Base-by-base conservation (phyloP, 2,329 filamentous ascomycete species). In the Sclerotinia borealis region DNA sequence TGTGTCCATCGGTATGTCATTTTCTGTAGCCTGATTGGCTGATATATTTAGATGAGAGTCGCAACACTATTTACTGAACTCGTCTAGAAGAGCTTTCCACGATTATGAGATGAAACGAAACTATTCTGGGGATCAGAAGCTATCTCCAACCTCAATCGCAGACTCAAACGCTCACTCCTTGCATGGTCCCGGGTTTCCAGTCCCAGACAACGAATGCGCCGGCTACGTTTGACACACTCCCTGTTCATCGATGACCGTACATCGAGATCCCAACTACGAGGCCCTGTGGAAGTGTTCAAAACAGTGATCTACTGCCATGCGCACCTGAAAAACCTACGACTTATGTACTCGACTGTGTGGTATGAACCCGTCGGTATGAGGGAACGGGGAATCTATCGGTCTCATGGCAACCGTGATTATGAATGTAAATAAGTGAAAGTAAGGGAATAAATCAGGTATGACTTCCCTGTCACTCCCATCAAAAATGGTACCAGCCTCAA, bases 401-500 rank as follows among this genome's bases (percentile, higher is more conserved):
- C 79, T 95, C 64, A 89, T 95, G 68, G 90, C 90, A 17, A 81
- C 82, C 1, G 82, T 88, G 64, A 87, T 83, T 52, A 89, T 86
- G 63, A 92, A 91, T 71, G 90, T 95, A 68, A 92, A 91, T 73
- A 95, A 91, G 90, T 49, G 90, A 93, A 79, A 85, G 81, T 83
- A 66, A 68, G 79, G 75, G 55, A 25, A 60, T 6, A 15, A 55
- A 41, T 27, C 31, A 59, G 43, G 63, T 63, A 67, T 22, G 60
- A 61, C 31, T 22, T 4, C 25, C 27, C 22, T 36, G 11, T 48
- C 10, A 37, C 10, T 11, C 43, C n/a, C n/a, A 37, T 52, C 13
- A 4, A 34, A 48, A 7, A 25, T 1, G 15, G 3, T 25, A 25
- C 22, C 10, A 11, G 19, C 43, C 51, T 41, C 43, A 29, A 29